Conservation (phyloP, 306 rosid genomes). For the Ammopiptanthus mongolicus region DNA sequence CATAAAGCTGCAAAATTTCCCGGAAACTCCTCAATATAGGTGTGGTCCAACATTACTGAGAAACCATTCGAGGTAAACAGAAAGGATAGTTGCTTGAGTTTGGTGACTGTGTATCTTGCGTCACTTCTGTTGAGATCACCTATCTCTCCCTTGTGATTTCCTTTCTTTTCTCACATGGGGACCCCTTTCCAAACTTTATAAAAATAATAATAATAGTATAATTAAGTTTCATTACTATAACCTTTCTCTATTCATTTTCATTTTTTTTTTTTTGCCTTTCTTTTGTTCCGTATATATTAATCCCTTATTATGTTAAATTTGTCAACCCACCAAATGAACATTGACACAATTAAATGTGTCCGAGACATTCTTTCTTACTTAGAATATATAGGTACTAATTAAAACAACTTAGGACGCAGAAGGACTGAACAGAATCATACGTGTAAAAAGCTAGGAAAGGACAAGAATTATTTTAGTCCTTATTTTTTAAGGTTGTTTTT, state of each 20-base stretch:
- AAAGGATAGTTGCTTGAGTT: constrained; percentile 46
- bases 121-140: constrained; percentile 42
- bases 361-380: constrained; percentile 31
- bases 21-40: constrained; percentile 40
- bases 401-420: background rate
- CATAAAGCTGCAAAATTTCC: constrained; percentile 40
- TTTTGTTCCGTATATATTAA: background rate
- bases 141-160: constrained; percentile 34
- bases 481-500: constrained; percentile 20
- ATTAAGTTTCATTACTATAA: background rate
- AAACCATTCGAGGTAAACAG: constrained; percentile 57
- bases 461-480: constrained; percentile 17
- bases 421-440: constrained; percentile 15
- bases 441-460: constrained; percentile 11
- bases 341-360: constrained; percentile 31
- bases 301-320: background rate
- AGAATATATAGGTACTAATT: constrained; percentile 19
- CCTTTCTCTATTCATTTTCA: background rate
- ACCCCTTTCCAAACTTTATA: constrained; percentile 23
- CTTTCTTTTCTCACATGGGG: constrained; percentile 40
- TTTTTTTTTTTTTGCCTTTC: background rate
- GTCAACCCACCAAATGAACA: background rate
- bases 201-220: constrained; percentile 10
- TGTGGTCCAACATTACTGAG: constrained; percentile 62
- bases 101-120: constrained; percentile 48